A percentile compares a stretch with the other conserved stretches of the same genome.
phyloP scores from a whole-genome alignment of 371 early-diverging fungal genomes.

The Apophysomyces variabilis region DNA sequence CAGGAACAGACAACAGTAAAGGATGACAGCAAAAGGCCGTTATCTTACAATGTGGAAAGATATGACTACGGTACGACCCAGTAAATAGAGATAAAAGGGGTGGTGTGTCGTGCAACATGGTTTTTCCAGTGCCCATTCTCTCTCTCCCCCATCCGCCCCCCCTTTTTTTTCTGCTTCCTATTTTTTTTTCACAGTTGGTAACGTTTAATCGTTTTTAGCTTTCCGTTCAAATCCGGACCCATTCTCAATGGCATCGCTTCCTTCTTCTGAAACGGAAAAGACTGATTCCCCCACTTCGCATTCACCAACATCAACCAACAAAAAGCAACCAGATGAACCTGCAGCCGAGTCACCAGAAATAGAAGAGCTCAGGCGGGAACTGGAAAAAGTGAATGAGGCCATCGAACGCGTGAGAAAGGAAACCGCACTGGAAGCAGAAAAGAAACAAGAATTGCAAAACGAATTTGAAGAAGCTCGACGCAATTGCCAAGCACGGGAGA shows the following conservation, averaged over 20 bases:
- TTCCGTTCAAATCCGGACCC: background rate
- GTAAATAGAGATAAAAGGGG: too few relatives aligned
- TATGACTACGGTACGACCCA: too few relatives aligned
- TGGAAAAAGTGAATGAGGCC: slow-evolving; percentile 42
- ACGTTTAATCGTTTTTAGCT: background rate
- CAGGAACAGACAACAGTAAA: too few relatives aligned
- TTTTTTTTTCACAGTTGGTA: background rate
- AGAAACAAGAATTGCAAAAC: slow-evolving; percentile 35
- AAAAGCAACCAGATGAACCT: slow-evolving; percentile 4
- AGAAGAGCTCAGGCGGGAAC: slow-evolving; percentile 33
- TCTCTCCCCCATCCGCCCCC: background rate
- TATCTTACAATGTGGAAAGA: too few relatives aligned
- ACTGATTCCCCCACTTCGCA: background rate
- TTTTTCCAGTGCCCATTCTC: background rate
- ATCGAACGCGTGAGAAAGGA: slow-evolving; percentile 36
- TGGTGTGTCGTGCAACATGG: too few relatives aligned
- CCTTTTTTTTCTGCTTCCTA: background rate
- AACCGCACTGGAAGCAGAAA: slow-evolving; percentile 35
- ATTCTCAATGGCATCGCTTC: slow-evolving; percentile 10
- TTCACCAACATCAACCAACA: slow-evolving; percentile 8
- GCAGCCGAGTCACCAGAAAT: slow-evolving; percentile 16
- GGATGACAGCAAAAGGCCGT: too few relatives aligned
- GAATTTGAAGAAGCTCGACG: slow-evolving; percentile 41
- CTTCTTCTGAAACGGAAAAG: slow-evolving; percentile 10
- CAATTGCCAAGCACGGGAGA: slow-evolving; percentile 42